A percentile compares a stretch with the other conserved stretches of the same genome.
These are phyloP conservation scores for Exophiala aquamarina DNA, from an alignment of 2,329 filamentous ascomycete species.

Conservation along the genomic window DNA sequence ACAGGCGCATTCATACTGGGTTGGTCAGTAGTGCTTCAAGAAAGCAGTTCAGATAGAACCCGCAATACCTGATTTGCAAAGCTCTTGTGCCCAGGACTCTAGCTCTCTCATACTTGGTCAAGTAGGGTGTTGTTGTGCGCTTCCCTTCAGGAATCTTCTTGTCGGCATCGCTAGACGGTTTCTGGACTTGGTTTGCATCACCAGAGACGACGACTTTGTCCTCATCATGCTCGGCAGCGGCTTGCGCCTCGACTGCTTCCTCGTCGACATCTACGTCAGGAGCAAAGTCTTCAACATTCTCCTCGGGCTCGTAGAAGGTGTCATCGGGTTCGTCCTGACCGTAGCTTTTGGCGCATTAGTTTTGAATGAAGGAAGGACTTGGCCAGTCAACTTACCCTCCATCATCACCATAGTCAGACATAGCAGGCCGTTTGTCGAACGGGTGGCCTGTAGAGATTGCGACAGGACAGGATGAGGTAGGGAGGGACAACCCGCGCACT, in stretches of 20 bases:
- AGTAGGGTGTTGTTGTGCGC: slow-evolving; percentile 91
- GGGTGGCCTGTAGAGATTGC: too few relatives aligned
- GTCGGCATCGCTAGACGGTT: slow-evolving; percentile 60
- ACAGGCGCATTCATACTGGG: slow-evolving; percentile 94
- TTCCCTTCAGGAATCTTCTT: slow-evolving; percentile 90
- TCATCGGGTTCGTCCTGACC: slow-evolving; percentile 27
- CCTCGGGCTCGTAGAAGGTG: slow-evolving; percentile 57
- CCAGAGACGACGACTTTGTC: slow-evolving; percentile 45
- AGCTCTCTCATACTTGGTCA: slow-evolving; percentile 98
- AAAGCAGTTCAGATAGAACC: background rate
- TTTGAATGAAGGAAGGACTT: background rate
- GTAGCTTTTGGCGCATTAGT: slow-evolving; percentile 20
- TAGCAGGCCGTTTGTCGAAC: slow-evolving; percentile 32
- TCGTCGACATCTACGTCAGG: slow-evolving; percentile 48
- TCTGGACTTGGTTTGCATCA: slow-evolving; percentile 47
- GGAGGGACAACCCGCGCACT: too few relatives aligned
- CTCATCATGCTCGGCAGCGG: slow-evolving; percentile 53
- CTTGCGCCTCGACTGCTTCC: slow-evolving; percentile 54
- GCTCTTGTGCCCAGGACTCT: slow-evolving; percentile 91
- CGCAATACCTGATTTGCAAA: slow-evolving; percentile 80
- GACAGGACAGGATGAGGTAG: too few relatives aligned
- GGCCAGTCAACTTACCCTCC: slow-evolving; percentile 57
- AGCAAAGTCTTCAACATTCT: slow-evolving; percentile 58
- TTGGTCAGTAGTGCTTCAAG: slow-evolving; percentile 26
- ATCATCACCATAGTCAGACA: slow-evolving; percentile 75